Percentiles rank a stretch among this genome's conserved stretches.
phyloP scores from a whole-genome alignment of 768 basidiomycete species.

The Xanthoconium stramineum region DNA sequence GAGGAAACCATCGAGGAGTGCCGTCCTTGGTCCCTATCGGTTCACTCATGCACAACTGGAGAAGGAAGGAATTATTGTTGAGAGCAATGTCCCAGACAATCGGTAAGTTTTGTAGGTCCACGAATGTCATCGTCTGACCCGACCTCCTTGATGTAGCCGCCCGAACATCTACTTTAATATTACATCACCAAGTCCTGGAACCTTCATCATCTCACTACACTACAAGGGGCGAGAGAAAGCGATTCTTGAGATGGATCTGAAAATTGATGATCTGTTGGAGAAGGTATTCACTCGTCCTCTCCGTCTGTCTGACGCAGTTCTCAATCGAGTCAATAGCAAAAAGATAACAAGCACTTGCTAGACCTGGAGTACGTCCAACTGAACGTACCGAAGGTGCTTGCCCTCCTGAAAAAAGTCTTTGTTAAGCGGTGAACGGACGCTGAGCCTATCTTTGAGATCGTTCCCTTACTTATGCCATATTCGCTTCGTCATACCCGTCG shows the following conservation, averaged over 20 bases:
- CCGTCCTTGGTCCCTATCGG: conserved; percentile 90
- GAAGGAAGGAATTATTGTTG: conserved; percentile 98
- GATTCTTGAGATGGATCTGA: conserved; percentile 98
- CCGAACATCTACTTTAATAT: conserved; percentile 99
- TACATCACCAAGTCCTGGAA: conserved; percentile 95
- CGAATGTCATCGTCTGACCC: background rate
- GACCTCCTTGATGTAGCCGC: conserved; percentile 51
- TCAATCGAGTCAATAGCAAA: conserved; percentile 67
- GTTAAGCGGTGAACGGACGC: conserved; percentile 64
- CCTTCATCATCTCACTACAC: conserved; percentile 97
- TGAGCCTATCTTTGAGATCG: conserved; percentile 17
- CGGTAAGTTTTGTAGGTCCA: conserved; percentile 48
- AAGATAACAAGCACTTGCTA: conserved; percentile 94
- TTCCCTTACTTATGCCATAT: conserved; percentile 35
- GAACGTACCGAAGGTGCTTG: conserved; percentile 93
- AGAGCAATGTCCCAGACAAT: conserved; percentile 98
- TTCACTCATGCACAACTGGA: conserved; percentile 98
- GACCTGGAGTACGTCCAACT: conserved; percentile 98
- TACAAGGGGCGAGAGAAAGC: conserved; percentile 99
- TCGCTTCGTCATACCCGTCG: conserved; percentile 31
- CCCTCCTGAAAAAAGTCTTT: conserved; percentile 91
- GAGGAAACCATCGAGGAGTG: conserved; percentile 84
- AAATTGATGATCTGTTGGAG: conserved; percentile 96
- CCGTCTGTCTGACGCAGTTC: conserved; percentile 2
- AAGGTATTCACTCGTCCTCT: conserved; percentile 56